Percentiles rank a stretch among this genome's conserved stretches.
These are phyloP conservation scores for Neopestalotiopsis sp. DNA, from an alignment of 2,329 filamentous ascomycete genomes.

Conservation along the genomic window DNA sequence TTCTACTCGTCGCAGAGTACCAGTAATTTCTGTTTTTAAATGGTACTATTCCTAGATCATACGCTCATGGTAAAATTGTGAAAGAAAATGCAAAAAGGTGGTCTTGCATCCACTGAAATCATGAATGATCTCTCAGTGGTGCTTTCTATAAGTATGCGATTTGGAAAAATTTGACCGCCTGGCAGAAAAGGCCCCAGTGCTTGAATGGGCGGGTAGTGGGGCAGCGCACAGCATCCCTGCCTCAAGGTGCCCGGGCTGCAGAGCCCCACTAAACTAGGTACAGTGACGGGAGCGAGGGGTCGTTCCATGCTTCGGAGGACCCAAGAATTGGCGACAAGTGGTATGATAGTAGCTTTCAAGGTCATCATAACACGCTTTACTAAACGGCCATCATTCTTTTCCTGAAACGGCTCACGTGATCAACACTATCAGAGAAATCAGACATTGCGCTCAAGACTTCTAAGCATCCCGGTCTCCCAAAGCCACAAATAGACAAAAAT, in stretches of 20 bases:
- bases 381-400: too few relatives aligned
- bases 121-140: background rate
- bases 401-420: too few relatives aligned
- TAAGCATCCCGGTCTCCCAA: background rate
- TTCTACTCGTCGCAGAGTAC: background rate
- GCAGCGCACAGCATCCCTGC: constrained; percentile 21
- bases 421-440: too few relatives aligned
- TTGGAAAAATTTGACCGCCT: constrained; percentile 37
- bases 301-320: background rate
- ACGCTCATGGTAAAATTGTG: background rate
- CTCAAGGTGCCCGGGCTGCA: constrained; percentile 22
- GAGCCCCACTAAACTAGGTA: background rate
- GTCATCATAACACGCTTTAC: too few relatives aligned
- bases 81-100: background rate
- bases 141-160: constrained; percentile 14
- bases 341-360: too few relatives aligned
- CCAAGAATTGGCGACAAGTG: too few relatives aligned
- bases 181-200: constrained; percentile 30
- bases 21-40: background rate
- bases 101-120: background rate
- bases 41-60: too few relatives aligned
- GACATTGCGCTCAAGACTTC: background rate
- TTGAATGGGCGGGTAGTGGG: background rate
- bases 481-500: background rate
- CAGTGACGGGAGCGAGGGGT: background rate